Evolutionary conservation across 202 grass and related monocot species (phyloP).

Genomic region (Brachypodium distachyon): DNA sequence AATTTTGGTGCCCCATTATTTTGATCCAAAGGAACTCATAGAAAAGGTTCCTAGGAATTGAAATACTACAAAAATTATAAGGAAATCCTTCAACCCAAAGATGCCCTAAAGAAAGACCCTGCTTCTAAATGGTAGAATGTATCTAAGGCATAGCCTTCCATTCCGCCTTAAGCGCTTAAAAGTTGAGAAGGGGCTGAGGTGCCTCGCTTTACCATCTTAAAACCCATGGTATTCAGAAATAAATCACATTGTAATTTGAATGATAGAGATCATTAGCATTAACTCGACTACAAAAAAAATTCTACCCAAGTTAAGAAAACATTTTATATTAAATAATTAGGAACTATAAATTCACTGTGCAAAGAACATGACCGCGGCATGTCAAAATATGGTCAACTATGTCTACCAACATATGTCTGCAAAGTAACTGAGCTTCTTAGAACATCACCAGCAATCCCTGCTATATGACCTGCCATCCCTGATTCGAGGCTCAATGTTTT

Average conservation of each 20-base stretch:
- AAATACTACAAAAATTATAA: background rate
- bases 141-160: too few species aligned
- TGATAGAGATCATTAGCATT: background rate
- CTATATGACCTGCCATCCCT: too few species aligned
- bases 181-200: too few species aligned
- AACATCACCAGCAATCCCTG: too few species aligned
- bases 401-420: background rate
- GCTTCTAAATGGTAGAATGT: background rate
- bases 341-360: background rate
- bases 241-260: background rate
- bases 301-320: background rate
- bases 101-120: background rate
- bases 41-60: background rate
- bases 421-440: constrained; percentile 1
- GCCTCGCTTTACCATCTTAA: too few species aligned
- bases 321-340: background rate
- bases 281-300: background rate
- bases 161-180: too few species aligned
- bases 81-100: background rate
- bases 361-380: background rate
- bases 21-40: background rate
- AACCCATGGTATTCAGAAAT: background rate
- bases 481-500: too few species aligned
- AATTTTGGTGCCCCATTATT: background rate
- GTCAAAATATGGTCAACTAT: background rate